A percentile compares a stretch with the other conserved stretches of the same genome.
Conservation (phyloP, 176 grass and related monocot genomes). For the Urochloa ruziziensis region DNA sequence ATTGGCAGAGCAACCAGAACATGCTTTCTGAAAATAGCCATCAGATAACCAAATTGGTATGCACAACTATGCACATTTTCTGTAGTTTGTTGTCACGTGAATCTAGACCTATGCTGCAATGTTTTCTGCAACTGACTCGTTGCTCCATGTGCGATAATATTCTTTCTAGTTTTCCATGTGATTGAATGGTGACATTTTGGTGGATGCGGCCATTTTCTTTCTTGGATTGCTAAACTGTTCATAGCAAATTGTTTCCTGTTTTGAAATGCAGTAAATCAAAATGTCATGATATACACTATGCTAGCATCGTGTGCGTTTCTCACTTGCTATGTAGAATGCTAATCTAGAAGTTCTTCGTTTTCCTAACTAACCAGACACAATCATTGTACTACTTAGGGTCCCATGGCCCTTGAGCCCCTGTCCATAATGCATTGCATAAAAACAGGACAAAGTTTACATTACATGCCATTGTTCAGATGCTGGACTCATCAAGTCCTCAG, state of each 20-base stretch:
- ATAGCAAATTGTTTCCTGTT: neutral
- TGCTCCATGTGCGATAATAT: neutral
- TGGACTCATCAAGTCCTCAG: too few relatives aligned
- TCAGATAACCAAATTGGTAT: constrained; percentile 22
- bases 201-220: neutral
- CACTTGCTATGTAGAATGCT: neutral
- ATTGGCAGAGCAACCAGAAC: constrained; percentile 40
- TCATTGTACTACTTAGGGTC: neutral
- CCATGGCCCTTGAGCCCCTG: too few relatives aligned
- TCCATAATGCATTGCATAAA: too few relatives aligned
- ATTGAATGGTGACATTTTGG: neutral
- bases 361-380: neutral
- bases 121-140: neutral
- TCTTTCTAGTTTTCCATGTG: neutral
- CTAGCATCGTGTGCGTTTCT: neutral
- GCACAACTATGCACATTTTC: neutral
- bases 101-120: neutral
- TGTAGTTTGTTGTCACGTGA: neutral
- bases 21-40: constrained; percentile 10
- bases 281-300: neutral
- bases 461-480: too few relatives aligned
- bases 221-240: neutral
- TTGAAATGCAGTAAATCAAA: neutral
- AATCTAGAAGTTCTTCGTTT: neutral
- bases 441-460: too few relatives aligned